Evolutionary conservation across 108 stramenopile genomes (phyloP).

Genomic region (Discostella stelligeroides): DNA sequence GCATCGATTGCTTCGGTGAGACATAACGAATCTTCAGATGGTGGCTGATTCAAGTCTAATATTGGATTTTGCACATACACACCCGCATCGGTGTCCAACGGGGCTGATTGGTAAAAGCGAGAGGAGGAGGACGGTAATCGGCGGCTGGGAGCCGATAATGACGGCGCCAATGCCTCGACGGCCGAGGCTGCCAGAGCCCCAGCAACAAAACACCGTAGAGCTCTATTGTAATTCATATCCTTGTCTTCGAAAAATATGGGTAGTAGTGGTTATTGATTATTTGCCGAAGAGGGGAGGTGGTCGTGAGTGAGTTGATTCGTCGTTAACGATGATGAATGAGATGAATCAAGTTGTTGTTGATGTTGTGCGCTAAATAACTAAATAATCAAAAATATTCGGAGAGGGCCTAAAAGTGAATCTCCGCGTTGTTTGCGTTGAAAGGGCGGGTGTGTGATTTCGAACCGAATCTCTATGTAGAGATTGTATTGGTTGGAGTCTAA

Average conservation of each 20-base stretch:
- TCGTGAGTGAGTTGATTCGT: no score
- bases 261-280: no score
- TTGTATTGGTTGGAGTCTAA: no score
- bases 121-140: background rate
- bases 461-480: no score
- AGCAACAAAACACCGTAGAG: background rate
- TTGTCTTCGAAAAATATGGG: background rate
- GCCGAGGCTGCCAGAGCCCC: slow-evolving; percentile 10
- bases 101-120: background rate
- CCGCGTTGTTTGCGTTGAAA: no score
- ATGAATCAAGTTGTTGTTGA: no score
- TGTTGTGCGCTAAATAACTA: no score
- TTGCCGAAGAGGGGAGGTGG: no score
- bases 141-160: background rate
- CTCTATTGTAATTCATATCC: background rate
- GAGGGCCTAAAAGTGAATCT: no score
- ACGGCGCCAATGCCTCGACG: slow-evolving; percentile 2
- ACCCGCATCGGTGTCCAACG: background rate
- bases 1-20: slow-evolving; percentile 30
- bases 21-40: slow-evolving; percentile 9
- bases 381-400: no score
- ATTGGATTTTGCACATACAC: background rate
- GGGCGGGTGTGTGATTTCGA: no score
- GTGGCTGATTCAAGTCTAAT: background rate
- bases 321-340: no score